Conservation (phyloP, 139 green algal species). For the Chlorella sp. region DNA sequence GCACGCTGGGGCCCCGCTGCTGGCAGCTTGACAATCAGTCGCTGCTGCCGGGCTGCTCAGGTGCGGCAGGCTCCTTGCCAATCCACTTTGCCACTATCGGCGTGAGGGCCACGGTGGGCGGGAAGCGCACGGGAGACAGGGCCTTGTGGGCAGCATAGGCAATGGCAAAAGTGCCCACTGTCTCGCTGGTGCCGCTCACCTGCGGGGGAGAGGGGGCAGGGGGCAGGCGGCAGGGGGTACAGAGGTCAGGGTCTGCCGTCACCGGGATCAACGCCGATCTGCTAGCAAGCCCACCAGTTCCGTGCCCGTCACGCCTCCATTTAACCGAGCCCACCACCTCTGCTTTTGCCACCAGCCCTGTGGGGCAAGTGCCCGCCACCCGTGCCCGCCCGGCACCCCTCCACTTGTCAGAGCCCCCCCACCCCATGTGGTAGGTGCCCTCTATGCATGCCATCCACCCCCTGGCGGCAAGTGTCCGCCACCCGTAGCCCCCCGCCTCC, state of each 20-base stretch:
- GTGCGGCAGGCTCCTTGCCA: slow-evolving; percentile 57
- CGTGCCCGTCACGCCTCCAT: no score
- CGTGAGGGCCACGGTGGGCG: slow-evolving; percentile 98
- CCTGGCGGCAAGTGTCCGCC: no score
- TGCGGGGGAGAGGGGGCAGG: slow-evolving; percentile 48
- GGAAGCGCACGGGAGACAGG: slow-evolving; percentile 97
- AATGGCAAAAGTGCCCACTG: slow-evolving; percentile 94
- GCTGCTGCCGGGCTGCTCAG: not conserved
- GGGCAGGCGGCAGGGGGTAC: not conserved
- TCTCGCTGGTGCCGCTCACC: slow-evolving; percentile 79
- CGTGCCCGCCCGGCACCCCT: no score
- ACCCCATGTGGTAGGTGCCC: no score
- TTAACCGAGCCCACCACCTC: no score
- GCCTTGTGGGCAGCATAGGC: slow-evolving; percentile 99
- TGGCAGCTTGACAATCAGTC: not conserved
- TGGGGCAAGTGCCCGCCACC: no score
- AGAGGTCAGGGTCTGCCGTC: slow-evolving; percentile 24
- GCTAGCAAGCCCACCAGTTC: no score
- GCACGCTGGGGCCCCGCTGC: not conserved
- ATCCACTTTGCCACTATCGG: slow-evolving; percentile 91
- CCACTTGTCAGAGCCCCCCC: no score
- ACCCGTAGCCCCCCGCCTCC: no score
- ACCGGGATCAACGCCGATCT: no score
- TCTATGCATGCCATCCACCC: no score
- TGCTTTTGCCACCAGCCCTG: no score